Base-by-base conservation (phyloP, 495 filamentous ascomycete species). In the Xylaria nigripes region DNA sequence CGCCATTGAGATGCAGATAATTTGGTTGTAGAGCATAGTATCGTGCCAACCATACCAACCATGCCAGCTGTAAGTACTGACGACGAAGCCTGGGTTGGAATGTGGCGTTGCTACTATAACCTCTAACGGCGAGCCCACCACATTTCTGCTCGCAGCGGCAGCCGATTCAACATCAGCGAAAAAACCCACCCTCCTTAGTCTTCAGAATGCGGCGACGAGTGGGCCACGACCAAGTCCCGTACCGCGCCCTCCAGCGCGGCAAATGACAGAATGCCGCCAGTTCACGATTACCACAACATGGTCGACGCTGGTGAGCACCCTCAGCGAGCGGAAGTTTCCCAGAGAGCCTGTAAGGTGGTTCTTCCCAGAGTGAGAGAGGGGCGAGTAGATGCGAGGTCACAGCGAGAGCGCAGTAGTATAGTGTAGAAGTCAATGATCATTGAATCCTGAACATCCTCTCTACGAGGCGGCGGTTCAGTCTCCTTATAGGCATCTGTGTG, bases 251-350 rank as follows among this genome's bases (percentile, higher is more conserved):
- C 61, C 1, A 64, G 56, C 40, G 61, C 61, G 22, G 61, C 63
- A 49, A 64, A 66, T 4, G 64, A n/a, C 3, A 64, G 24, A 19
- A 66, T 61, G 9, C 63, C 63, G 27, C 58, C 22, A n/a, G 58
- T 4, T 60, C 19, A 66, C 38, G 15, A 64, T 52, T 6, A 54
- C 58, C 3, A 64, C 30, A 15, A 66, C 24, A 6, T 64, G 58
- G 29, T 64, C 61, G 43, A 66, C 43, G 40, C 54, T 43, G 12
- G 61, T 36, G 1, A 66, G 53, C 32, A 52, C 51, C 18, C 38
- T 25, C 12, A 34, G 21, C 27, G 0, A 22, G 13, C 27, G 49
- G 22, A 30, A 43, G 1, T 22, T 16, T 43, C 8, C 38, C 38
- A 4, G 54, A 10, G 4, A 10, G 27, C n/a, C n/a, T n/a, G n/a